Conservation (phyloP, 768 basidiomycete species). For the Xerocomus brunneocitrinus region DNA sequence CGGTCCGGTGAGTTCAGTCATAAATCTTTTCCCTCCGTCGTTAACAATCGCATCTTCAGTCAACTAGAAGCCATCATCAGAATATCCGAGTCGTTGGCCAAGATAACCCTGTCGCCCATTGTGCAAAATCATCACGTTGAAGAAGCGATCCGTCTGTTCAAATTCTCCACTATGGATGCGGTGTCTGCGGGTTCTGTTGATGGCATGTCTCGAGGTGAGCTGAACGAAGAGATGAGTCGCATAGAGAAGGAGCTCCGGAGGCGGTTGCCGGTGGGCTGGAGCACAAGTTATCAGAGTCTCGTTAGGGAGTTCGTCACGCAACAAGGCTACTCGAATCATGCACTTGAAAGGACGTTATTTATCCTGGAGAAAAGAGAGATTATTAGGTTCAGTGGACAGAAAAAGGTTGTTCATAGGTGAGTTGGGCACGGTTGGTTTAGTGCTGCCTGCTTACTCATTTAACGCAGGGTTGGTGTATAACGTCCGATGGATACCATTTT, state of each 20-base stretch:
- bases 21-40: not conserved
- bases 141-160: constrained; percentile 97
- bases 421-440: not conserved
- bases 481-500: not conserved
- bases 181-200: constrained; percentile 92
- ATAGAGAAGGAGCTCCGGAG: constrained; percentile 86
- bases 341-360: constrained; percentile 86
- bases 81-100: constrained; percentile 95
- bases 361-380: constrained; percentile 94
- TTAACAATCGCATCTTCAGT: constrained; percentile 28
- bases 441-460: constrained; percentile 1
- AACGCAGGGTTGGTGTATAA: constrained; percentile 31
- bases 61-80: constrained; percentile 99
- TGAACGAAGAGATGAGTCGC: constrained; percentile 88
- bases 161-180: constrained; percentile 98
- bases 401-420: constrained; percentile 53
- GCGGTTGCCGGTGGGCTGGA: constrained; percentile 91
- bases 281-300: constrained; percentile 91
- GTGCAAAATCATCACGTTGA: constrained; percentile 94
- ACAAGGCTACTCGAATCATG: constrained; percentile 86
- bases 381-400: constrained; percentile 65
- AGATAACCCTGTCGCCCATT: constrained; percentile 81
- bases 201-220: constrained; percentile 83
- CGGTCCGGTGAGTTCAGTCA: constrained; percentile 69
- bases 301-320: constrained; percentile 90